These are phyloP conservation scores for Suillus fuscotomentosus DNA, from an alignment of 768 basidiomycete species.

Conservation along the genomic window DNA sequence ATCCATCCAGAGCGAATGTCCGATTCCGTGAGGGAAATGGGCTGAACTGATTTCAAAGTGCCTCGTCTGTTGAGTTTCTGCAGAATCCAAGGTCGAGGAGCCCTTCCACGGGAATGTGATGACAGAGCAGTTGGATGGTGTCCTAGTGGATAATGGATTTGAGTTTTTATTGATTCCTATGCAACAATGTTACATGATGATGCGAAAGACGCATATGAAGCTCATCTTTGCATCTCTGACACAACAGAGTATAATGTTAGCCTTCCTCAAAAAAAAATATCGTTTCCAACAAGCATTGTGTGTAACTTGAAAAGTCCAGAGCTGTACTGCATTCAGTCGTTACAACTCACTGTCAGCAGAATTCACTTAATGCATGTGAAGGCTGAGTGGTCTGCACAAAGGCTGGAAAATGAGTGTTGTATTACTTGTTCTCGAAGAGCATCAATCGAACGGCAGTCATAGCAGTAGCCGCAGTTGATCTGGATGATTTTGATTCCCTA, in stretches of 20 bases:
- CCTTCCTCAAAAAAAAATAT: constrained; percentile 85
- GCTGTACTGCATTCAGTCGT: not conserved
- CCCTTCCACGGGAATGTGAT: constrained; percentile 68
- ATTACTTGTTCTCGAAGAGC: no score
- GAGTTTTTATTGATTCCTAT: no score
- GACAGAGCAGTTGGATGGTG: constrained; percentile 49
- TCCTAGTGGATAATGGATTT: no score
- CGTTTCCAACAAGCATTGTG: constrained; percentile 93
- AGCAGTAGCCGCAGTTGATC: no score
- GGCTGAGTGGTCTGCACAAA: no score
- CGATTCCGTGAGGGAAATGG: constrained; percentile 93
- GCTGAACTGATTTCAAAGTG: constrained; percentile 73
- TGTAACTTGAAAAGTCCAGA: constrained; percentile 52
- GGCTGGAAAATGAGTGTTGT: no score
- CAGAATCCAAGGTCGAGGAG: constrained; percentile 88
- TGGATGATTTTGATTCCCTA: no score
- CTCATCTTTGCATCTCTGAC: constrained; percentile 83
- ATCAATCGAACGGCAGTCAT: no score
- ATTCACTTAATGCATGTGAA: no score
- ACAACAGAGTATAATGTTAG: constrained; percentile 81
- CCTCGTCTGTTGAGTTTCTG: constrained; percentile 54
- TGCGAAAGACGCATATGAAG: not conserved
- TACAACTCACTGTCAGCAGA: constrained; percentile 51
- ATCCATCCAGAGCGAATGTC: constrained; percentile 90
- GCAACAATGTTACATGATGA: constrained; percentile 27